Conservation (phyloP, 2,329 filamentous ascomycete species). For the Diplodia seriata region DNA sequence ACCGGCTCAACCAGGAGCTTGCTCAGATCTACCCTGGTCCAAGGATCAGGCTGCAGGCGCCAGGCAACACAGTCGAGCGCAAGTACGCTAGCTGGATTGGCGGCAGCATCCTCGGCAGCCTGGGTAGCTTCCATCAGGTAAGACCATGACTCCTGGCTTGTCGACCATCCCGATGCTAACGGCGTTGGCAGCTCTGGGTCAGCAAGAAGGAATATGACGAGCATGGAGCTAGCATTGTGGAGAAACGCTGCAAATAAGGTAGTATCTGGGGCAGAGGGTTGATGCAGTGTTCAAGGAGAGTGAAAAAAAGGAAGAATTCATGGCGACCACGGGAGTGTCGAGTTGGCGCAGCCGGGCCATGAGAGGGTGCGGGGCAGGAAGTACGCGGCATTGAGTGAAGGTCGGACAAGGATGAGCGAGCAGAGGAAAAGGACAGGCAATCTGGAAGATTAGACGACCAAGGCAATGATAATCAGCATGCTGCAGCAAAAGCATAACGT, state of each 20-base stretch:
- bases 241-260: conserved; percentile 83
- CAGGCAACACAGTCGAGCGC: conserved; percentile 84
- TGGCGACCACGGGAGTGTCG: not conserved
- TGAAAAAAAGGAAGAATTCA: not conserved
- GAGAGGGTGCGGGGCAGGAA: not conserved
- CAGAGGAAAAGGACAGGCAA: not conserved
- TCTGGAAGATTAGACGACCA: not conserved
- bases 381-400: no score
- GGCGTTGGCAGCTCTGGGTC: conserved; percentile 77
- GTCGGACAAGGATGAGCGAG: not conserved
- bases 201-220: conserved; percentile 97
- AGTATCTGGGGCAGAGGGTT: no score
- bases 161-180: not conserved
- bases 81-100: conserved; percentile 96
- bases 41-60: conserved; percentile 86
- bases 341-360: not conserved
- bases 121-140: conserved; percentile 93
- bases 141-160: conserved; percentile 10
- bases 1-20: conserved; percentile 86
- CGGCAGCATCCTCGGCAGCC: conserved; percentile 90
- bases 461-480: not conserved
- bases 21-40: conserved; percentile 81
- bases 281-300: not conserved
- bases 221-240: conserved; percentile 86
- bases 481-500: not conserved